These are phyloP conservation scores for Zygoascus biomembranicola DNA, from an alignment of 805 yeast species.

Conservation along the genomic window DNA sequence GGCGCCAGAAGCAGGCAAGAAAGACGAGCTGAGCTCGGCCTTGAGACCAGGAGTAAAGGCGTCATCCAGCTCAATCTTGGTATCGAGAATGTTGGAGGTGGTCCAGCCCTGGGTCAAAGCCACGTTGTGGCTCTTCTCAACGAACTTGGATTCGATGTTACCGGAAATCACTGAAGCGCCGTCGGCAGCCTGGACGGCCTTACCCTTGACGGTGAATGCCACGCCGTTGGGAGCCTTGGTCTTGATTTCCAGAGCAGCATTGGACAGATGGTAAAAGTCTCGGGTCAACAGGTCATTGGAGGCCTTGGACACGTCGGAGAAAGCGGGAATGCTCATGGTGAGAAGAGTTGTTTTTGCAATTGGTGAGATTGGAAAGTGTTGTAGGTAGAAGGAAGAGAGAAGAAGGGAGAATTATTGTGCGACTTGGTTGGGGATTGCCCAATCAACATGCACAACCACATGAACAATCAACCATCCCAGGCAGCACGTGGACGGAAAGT, in stretches of 20 bases:
- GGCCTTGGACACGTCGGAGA: conserved; percentile 87
- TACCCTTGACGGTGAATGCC: conserved; percentile 88
- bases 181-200: conserved; percentile 58
- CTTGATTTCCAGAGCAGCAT: conserved; percentile 82
- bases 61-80: conserved; percentile 88
- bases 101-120: conserved; percentile 97
- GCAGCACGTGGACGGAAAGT: not conserved
- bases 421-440: not conserved
- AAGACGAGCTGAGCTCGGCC: conserved; percentile 81
- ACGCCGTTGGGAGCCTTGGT: conserved; percentile 96
- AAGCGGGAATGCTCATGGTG: conserved; percentile 75
- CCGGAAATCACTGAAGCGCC: conserved; percentile 66
- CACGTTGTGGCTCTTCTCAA: conserved; percentile 87
- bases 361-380: not conserved
- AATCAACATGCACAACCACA: not conserved
- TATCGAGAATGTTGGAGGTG: conserved; percentile 82
- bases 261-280: conserved; percentile 89
- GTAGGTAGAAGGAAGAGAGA: not conserved
- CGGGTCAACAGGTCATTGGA: conserved; percentile 81
- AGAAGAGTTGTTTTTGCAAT: conserved; percentile 1
- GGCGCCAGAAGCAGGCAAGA: conserved; percentile 70
- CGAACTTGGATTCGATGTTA: conserved; percentile 81
- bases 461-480: not conserved
- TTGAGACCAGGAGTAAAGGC: conserved; percentile 92
- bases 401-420: not conserved